Base-by-base conservation (phyloP, 192 early-diverging fungal species). In the Bifiguratus adelaidae region DNA sequence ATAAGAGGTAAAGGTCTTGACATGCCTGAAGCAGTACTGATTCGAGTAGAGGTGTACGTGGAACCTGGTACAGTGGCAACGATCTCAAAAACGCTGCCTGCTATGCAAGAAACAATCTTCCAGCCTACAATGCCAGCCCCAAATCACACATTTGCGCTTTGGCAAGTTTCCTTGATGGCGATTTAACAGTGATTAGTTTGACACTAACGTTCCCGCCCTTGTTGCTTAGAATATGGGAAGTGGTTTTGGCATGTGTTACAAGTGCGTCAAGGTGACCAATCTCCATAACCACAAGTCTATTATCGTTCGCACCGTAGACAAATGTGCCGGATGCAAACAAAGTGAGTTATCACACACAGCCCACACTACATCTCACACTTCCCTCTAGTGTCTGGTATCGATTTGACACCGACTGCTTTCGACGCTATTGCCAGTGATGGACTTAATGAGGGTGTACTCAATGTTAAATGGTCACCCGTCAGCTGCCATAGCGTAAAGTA, bases 41-140 rank as follows among this genome's bases (percentile, higher is more conserved):
- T n/a, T n/a, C n/a, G n/a, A n/a, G n/a, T n/a, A n/a, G n/a, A n/a
- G n/a, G n/a, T n/a, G n/a, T n/a, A n/a, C n/a, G n/a, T n/a, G n/a
- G n/a, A n/a, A n/a, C n/a, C n/a, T n/a, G 60, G 60, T 67, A 67
- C 23, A 20, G 35, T 43, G 65, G 60, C 11, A 25, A 42, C 16
- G 60, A 58, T 37, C 49, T 67, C 27, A 58, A 56, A 26, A 67
- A 67, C 37, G 55, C 65, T 40, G 65, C 60, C 24, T 67, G 65
- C 26, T 67, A 67, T 24, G 65, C 49, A 37, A 45, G 51, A 25
- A 52, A 55, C 37, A 60, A 60, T 33, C 33, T 67, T 20, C 40
- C 35, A 37, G 29, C 44, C 23, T 67, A 63, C 40, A 38, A 47
- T 49, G 65, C 65, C n/a, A 37, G 42, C 7, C 13, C 43, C 18